Evolutionary conservation across 75 land plant species (phyloP), one percentile per base, ranked within the genome.

Genomic region (Ceratopteris richardii): DNA sequence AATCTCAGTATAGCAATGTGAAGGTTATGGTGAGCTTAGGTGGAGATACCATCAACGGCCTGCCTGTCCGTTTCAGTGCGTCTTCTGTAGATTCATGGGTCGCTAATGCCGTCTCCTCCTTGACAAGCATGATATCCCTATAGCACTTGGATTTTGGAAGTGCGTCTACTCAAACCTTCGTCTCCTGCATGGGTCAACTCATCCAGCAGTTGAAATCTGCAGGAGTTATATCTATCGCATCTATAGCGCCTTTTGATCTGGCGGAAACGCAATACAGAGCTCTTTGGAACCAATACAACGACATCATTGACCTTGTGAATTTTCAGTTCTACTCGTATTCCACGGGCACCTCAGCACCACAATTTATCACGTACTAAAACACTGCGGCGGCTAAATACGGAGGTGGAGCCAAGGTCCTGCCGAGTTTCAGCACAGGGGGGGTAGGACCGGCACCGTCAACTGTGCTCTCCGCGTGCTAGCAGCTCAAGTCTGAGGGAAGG

Each of bases 21-120:
- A 67, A 62, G 37, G 60, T 82, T 2, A 73, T 64, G 0, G 23
- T 78, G 3, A 74, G 81, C 77, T 39, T 81, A 6, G 84, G 69
- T 7, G 78, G 68, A 5, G 82, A 48, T 36, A 42, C 56, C 30
- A 22, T 64, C 12, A 46, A 31, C 30, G 13, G 56, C 14, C 26
- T 28, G 31, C 12, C 14, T 0, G 75, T 31, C 1, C 55, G 63
- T 63, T 76, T 74, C 69, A 23, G 27, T 5, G 67, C 82, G 2
- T 24, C 66, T 1, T 56, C 65, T n/a, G 52, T 65, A 9, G 52
- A 39, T 14, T 58, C 78, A 11, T 78, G 73, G 69, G 72, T 74
- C 18, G 16, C 51, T 26, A 69, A 74, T 33, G 78, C 66, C 14
- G 69, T 75, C 27, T 9, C 31, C 20, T 74, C 73, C 2, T 56